A percentile compares a stretch with the other conserved stretches of the same genome.
These are phyloP conservation scores for Solanum bulbocastanum DNA, from an alignment of 257 asterid species.

Conservation along the genomic window DNA sequence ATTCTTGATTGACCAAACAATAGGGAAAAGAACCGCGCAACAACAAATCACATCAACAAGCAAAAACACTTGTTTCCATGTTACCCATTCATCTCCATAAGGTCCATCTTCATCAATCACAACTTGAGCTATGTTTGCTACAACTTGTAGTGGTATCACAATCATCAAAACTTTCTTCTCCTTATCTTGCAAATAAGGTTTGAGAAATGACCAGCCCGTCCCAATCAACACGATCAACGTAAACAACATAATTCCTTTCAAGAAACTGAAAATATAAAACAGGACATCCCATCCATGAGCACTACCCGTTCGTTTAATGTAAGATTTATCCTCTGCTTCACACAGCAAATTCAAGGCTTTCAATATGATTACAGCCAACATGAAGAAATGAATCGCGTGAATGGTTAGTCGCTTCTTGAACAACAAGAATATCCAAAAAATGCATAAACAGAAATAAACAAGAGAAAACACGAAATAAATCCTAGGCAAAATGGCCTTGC, in stretches of 20 bases:
- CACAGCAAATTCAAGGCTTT: slow-evolving; percentile 57
- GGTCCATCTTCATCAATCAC: slow-evolving; percentile 79
- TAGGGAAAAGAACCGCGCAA: slow-evolving; percentile 75
- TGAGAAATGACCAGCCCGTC: slow-evolving; percentile 84
- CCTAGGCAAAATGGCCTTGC: slow-evolving; percentile 60
- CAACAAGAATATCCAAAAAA: slow-evolving; percentile 43
- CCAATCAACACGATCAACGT: slow-evolving; percentile 74
- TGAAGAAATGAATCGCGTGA: slow-evolving; percentile 60
- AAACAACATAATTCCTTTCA: slow-evolving; percentile 60
- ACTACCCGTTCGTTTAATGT: slow-evolving; percentile 52
- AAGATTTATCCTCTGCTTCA: slow-evolving; percentile 80
- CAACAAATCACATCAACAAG: slow-evolving; percentile 77
- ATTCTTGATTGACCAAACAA: slow-evolving; percentile 88
- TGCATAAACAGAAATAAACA: slow-evolving; percentile 37
- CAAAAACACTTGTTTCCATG: slow-evolving; percentile 75
- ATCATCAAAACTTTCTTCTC: slow-evolving; percentile 82
- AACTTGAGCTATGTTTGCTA: slow-evolving; percentile 81
- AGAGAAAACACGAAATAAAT: slow-evolving; percentile 50
- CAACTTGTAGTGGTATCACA: slow-evolving; percentile 72
- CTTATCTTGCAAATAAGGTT: slow-evolving; percentile 78
- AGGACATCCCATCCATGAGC: slow-evolving; percentile 86
- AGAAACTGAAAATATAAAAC: slow-evolving; percentile 61
- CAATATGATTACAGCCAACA: slow-evolving; percentile 56
- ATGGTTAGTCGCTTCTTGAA: slow-evolving; percentile 51
- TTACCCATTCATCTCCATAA: slow-evolving; percentile 58